These are phyloP conservation scores for Cardamine occulta DNA, from an alignment of 345 rosid genomes.

Conservation along the genomic window DNA sequence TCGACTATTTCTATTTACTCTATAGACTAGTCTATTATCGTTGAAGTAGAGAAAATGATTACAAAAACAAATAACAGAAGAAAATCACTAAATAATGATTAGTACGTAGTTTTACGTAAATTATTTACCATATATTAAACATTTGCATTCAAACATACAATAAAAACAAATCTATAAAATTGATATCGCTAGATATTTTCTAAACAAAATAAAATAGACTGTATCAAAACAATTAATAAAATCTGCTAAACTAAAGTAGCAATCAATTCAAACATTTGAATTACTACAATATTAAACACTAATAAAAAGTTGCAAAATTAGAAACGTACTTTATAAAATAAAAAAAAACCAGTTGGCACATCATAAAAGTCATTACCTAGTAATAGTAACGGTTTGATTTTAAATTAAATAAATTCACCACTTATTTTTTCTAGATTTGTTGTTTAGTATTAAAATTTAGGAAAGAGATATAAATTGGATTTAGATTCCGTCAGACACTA, in stretches of 20 bases:
- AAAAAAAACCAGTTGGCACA: neutral
- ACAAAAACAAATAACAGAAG: neutral
- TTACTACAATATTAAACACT: neutral
- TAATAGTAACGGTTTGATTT: neutral
- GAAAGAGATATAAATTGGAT: constrained; percentile 11
- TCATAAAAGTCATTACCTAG: no score
- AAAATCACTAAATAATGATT: neutral
- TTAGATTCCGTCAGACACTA: neutral
- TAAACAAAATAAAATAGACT: no score
- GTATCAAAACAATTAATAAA: no score
- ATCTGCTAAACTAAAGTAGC: neutral
- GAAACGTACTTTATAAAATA: neutral
- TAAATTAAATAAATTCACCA: neutral
- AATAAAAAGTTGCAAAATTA: neutral
- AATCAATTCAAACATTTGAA: neutral
- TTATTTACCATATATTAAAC: neutral
- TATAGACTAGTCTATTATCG: neutral
- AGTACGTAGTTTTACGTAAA: neutral
- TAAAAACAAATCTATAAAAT: neutral
- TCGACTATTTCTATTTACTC: neutral
- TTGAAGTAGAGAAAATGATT: neutral
- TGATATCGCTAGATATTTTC: no score
- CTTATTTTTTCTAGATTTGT: neutral
- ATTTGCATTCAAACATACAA: neutral
- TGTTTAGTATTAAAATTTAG: neutral